These are phyloP conservation scores for Termitomyces sp. DNA, from an alignment of 768 basidiomycete species.

Conservation along the genomic window DNA sequence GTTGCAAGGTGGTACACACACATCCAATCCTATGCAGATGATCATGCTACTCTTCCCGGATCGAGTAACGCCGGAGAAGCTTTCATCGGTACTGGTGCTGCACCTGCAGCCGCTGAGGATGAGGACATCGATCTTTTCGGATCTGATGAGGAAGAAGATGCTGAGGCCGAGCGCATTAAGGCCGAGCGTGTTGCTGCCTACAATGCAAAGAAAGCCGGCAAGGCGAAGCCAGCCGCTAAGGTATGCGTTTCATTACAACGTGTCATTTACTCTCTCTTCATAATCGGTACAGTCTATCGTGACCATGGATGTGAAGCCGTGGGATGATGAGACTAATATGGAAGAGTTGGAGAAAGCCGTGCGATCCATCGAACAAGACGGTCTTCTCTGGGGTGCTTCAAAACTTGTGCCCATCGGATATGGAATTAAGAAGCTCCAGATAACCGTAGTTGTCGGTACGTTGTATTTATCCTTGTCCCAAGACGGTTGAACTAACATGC, in stretches of 20 bases:
- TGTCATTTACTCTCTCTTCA: slow-evolving; percentile 4
- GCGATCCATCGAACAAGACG: slow-evolving; percentile 80
- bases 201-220: slow-evolving; percentile 87
- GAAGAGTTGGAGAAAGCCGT: slow-evolving; percentile 74
- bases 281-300: slow-evolving; percentile 74
- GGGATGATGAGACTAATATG: slow-evolving; percentile 99
- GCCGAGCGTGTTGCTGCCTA: slow-evolving; percentile 92
- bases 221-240: slow-evolving; percentile 86
- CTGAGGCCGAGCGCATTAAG: slow-evolving; percentile 82
- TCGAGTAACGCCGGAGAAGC: slow-evolving; percentile 77
- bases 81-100: slow-evolving; percentile 48
- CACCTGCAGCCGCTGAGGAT: slow-evolving; percentile 45
- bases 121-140: slow-evolving; percentile 88
- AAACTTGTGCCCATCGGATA: slow-evolving; percentile 92
- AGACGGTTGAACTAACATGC: neutral
- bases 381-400: slow-evolving; percentile 93
- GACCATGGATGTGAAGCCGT: slow-evolving; percentile 96
- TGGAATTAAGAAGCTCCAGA: slow-evolving; percentile 87
- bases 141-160: slow-evolving; percentile 76
- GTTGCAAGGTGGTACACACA: slow-evolving; percentile 91
- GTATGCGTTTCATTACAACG: slow-evolving; percentile 26
- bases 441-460: slow-evolving; percentile 51
- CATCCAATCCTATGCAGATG: slow-evolving; percentile 79
- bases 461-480: slow-evolving; percentile 15
- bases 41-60: slow-evolving; percentile 76